Percentiles rank a stretch among this genome's conserved stretches.
Evolutionary conservation across 1,284 basidiomycete species (phyloP).

Genomic region (Vanrija humicola): DNA sequence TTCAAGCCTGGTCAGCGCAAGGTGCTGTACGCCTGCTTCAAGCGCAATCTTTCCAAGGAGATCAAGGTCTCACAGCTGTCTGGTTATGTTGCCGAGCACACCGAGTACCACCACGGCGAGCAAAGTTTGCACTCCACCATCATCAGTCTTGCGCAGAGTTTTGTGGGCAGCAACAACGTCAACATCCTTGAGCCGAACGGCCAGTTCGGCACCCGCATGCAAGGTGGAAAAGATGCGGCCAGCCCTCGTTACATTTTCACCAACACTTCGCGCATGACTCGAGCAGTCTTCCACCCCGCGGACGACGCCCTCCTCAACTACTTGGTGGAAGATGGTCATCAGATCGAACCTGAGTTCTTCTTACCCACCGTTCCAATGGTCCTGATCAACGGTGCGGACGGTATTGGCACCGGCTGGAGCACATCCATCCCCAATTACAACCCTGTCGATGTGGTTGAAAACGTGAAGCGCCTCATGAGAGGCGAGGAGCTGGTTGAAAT

Average conservation of each 20-base stretch:
- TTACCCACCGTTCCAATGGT: slow-evolving; percentile 86
- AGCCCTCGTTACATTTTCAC: slow-evolving; percentile 97
- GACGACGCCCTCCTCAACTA: slow-evolving; percentile 84
- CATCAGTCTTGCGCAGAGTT: slow-evolving; percentile 89
- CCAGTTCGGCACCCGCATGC: slow-evolving; percentile 87
- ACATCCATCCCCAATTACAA: slow-evolving; percentile 92
- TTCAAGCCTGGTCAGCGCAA: slow-evolving; percentile 99
- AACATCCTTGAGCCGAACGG: slow-evolving; percentile 86
- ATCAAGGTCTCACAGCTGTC: slow-evolving; percentile 96
- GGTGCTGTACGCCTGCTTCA: slow-evolving; percentile 93
- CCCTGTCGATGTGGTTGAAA: slow-evolving; percentile 82
- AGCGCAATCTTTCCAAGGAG: slow-evolving; percentile 85
- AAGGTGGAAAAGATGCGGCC: slow-evolving; percentile 92
- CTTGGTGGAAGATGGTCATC: slow-evolving; percentile 80
- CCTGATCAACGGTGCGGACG: slow-evolving; percentile 90
- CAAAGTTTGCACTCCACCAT: slow-evolving; percentile 81
- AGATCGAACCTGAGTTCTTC: slow-evolving; percentile 94
- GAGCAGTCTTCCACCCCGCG: slow-evolving; percentile 72
- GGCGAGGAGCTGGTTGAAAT: slow-evolving; percentile 81
- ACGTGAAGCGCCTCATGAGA: slow-evolving; percentile 80
- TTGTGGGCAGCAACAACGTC: slow-evolving; percentile 93
- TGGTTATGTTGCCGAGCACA: slow-evolving; percentile 90
- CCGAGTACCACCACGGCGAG: slow-evolving; percentile 97
- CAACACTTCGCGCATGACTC: slow-evolving; percentile 69
- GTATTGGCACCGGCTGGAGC: slow-evolving; percentile 99